Percentiles rank a stretch among this genome's conserved stretches.
These are phyloP conservation scores for Phalaenopsis aphrodite DNA, from an alignment of 106 monocot genomes.

Conservation along the genomic window DNA sequence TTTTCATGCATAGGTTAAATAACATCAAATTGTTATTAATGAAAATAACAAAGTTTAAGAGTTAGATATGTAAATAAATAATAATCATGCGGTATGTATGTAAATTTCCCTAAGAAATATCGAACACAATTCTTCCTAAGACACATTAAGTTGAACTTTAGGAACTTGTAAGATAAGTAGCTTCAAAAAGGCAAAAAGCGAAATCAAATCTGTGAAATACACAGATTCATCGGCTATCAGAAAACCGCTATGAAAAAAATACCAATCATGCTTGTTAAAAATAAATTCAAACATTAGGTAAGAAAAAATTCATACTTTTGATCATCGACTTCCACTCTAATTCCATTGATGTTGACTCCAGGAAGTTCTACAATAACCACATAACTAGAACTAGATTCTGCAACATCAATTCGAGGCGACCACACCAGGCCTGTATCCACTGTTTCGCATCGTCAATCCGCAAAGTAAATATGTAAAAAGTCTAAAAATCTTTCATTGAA, in stretches of 20 bases:
- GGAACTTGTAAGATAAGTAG: neutral
- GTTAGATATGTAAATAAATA: no score
- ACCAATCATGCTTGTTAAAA: neutral
- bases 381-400: constrained; percentile 30
- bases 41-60: no score
- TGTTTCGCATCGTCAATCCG: neutral
- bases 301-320: constrained; percentile 32
- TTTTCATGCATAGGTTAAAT: no score
- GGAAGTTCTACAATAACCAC: constrained; percentile 47
- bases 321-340: constrained; percentile 49
- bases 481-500: neutral
- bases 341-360: constrained; percentile 37
- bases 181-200: neutral
- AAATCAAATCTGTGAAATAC: neutral
- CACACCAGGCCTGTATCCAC: constrained; percentile 32
- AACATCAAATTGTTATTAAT: no score
- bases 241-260: neutral
- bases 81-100: no score
- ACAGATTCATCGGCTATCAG: neutral
- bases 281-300: neutral
- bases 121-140: neutral
- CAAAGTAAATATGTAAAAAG: neutral
- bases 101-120: neutral
- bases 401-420: constrained; percentile 59
- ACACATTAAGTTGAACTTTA: neutral